Conservation (phyloP, 1,284 basidiomycete species). For the Sanghuangporus weigelae region DNA sequence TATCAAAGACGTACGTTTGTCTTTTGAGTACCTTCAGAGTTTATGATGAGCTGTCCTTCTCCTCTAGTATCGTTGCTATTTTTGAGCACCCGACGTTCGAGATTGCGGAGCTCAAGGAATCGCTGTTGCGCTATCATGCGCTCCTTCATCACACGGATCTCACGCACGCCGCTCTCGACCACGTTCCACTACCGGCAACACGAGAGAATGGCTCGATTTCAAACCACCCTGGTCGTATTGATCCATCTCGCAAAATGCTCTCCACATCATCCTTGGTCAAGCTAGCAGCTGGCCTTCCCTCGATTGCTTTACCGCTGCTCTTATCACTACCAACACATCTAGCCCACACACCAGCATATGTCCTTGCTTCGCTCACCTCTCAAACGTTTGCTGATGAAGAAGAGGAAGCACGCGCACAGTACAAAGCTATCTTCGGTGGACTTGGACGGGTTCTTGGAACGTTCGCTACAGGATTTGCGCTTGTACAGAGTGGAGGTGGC, state of each 20-base stretch:
- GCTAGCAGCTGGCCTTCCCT: constrained; percentile 33
- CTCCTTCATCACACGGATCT: constrained; percentile 51
- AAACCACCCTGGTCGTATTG: constrained; percentile 33
- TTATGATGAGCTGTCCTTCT: constrained; percentile 16
- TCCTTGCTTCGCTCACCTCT: constrained; percentile 34
- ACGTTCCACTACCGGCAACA: constrained; percentile 25
- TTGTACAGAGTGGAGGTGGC: neutral
- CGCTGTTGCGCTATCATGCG: constrained; percentile 54
- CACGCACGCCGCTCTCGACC: constrained; percentile 46
- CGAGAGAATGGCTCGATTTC: constrained; percentile 26
- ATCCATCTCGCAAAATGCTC: constrained; percentile 30
- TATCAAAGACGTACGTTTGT: constrained; percentile 51
- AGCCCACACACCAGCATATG: constrained; percentile 43
- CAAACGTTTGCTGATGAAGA: constrained; percentile 39
- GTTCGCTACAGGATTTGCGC: neutral
- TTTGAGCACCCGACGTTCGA: constrained; percentile 27
- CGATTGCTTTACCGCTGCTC: constrained; percentile 43
- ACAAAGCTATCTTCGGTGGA: constrained; percentile 40
- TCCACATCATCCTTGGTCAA: constrained; percentile 34
- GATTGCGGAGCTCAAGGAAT: constrained; percentile 32
- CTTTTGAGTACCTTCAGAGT: neutral
- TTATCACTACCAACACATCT: constrained; percentile 35
- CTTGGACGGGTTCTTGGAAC: constrained; percentile 8
- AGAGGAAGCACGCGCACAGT: constrained; percentile 45
- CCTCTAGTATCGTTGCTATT: constrained; percentile 35